phyloP scores from a whole-genome alignment of 352 stramenopile genomes.

The Phytophthora multivora region DNA sequence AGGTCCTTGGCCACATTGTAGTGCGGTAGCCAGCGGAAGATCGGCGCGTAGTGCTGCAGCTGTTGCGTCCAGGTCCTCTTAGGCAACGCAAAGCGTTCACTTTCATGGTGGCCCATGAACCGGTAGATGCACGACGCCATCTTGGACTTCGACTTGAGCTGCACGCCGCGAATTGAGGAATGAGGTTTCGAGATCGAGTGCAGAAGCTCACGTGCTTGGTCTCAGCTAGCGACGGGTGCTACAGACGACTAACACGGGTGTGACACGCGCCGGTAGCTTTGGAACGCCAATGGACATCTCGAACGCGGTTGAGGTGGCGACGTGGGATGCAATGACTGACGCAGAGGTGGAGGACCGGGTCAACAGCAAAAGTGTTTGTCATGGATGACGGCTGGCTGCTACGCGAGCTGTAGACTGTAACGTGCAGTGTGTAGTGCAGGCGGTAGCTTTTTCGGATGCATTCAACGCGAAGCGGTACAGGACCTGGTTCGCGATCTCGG shows the following conservation, averaged over 20 bases:
- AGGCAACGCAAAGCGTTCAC: constrained; percentile 29
- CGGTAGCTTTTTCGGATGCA: not conserved
- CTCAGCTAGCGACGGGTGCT: constrained; percentile 4
- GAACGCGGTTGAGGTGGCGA: constrained; percentile 13
- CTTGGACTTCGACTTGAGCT: constrained; percentile 15
- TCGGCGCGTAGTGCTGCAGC: constrained; percentile 41
- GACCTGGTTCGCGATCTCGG: too few relatives aligned
- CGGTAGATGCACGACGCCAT: constrained; percentile 22
- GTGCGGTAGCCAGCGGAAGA: constrained; percentile 58
- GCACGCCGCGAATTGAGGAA: constrained; percentile 6
- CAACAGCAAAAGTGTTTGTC: not conserved
- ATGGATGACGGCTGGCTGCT: not conserved
- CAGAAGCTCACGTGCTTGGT: not conserved
- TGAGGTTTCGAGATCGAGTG: constrained; percentile 1
- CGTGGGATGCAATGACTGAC: constrained; percentile 4
- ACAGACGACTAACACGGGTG: constrained; percentile 18
- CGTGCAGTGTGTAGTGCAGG: not conserved
- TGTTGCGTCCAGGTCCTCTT: constrained; percentile 22
- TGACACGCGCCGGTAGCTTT: constrained; percentile 14
- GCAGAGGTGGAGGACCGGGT: not conserved
- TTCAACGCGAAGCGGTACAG: too few relatives aligned
- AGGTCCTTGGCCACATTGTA: constrained; percentile 57
- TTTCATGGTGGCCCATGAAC: constrained; percentile 7
- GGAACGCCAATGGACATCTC: constrained; percentile 1
- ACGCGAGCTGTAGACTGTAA: not conserved